Base-by-base conservation (phyloP, 164 flowering plant species). In the Litsea cubeba region DNA sequence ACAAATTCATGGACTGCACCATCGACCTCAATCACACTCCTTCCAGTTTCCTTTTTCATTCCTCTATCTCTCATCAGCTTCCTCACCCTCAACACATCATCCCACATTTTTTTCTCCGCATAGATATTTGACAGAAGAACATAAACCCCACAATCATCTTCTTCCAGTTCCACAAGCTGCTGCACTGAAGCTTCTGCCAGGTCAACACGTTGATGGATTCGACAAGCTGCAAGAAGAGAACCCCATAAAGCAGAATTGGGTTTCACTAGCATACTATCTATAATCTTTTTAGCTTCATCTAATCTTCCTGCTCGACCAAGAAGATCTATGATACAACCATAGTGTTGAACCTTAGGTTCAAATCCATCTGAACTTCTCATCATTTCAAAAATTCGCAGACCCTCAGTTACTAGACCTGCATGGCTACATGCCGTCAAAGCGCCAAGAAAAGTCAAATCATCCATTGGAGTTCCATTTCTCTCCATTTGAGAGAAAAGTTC, bases 261-360 rank as follows among this genome's bases (percentile, higher is more conserved):
- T 74, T 72, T 68, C 54, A 80, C 50, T n/a, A 83, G 78, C 83
- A 82, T 75, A 23, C 73, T 68, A 26, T 79, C 76, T 68, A 84
- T 75, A 10, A 82, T 26, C 26, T 65, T 68, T 72, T 72, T 70
- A 72, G 81, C 82, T 71, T 81, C 72, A 2, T 77, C 76, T 35
- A 82, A 22, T 73, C 17, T 49, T 23, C 86, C 86, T 69, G 83
- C 80, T 3, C 83, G 83, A 7, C 79, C 75, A 65, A 82, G 83
- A 23, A 82, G 83, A 77, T 82, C 84, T 32, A 84, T 76, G 35
- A 84, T 69, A 69, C 86, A 82, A 46, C 84, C 80, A 68, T 30
- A 30, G 4, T 30, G 32, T 30, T 30, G 32, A 30, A 30, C 32
- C 32, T 30, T 80, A 1, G 86, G 86, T 51, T 82, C 74, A 68